Base-by-base conservation (phyloP, 176 grass and related monocot genomes). In the Triticum dicoccoides region DNA sequence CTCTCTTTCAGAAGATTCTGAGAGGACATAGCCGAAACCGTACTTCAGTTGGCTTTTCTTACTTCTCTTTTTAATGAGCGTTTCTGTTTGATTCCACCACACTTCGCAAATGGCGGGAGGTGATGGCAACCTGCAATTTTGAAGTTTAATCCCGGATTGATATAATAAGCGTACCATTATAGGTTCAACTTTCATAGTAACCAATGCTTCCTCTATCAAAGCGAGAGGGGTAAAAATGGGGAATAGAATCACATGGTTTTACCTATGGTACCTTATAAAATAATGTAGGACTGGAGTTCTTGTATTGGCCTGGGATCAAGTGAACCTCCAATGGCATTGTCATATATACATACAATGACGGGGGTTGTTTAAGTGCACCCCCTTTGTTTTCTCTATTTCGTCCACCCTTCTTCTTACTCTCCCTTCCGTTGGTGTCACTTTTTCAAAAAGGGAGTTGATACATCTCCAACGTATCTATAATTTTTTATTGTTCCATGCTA, bases 281-380 rank as follows among this genome's bases (percentile, higher is more conserved):
- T 8, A 21, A 3, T 0, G 39, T 14, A 34, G n/a, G 13, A 32
- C 1, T 9, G 5, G 11, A 34, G 0, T 7, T 0, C 27, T 25
- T 65, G 5, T 4, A 12, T 65, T 12, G 38, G 8, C 38, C 38
- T 41, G 8, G 38, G 38, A 41, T 41, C 38, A 41, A 41, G 38
- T 7, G 38, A 41, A 41, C 38, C 38, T 41, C 38, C 8, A 41
- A 41, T 41, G 38, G 38, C 9, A 41, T 41, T 9, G 59, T 4
- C 1, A 52, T 11, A 0, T 27, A 76, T 5, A 23, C 9, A 0
- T 76, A 84, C 0, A 74, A 18, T 2, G 37, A 45, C 0, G 54
- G 69, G 37, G 4, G 58, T 4, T 84, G 18, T 9, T 29, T 17
- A 38, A 8, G 2, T n/a, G 3, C 2, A 34, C 11, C 58, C 8